Conservation (phyloP, 2,329 filamentous ascomycete genomes). For the Xylaria sp. region DNA sequence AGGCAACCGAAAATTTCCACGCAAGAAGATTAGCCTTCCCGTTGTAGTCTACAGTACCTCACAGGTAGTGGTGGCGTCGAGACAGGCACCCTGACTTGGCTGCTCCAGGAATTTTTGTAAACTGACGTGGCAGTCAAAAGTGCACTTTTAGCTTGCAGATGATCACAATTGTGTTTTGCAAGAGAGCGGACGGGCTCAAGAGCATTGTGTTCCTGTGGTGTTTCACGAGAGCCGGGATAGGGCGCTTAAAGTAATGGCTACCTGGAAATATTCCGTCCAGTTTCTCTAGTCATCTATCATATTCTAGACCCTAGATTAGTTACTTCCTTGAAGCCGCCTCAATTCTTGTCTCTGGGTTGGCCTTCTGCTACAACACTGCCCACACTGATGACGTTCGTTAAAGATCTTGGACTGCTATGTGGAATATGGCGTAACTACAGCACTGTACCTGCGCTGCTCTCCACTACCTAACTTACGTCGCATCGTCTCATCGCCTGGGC, state of each 20-base stretch:
- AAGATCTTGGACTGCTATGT: not conserved
- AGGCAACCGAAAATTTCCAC: not conserved
- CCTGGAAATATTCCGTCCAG: not conserved
- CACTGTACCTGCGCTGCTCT: not conserved
- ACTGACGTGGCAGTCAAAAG: not conserved
- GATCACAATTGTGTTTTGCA: not conserved
- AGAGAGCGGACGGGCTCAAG: not conserved
- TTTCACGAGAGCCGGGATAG: not conserved
- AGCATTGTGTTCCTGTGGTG: not conserved
- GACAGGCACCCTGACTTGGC: not conserved
- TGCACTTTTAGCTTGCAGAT: not conserved
- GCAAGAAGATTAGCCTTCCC: not conserved
- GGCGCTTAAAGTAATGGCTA: not conserved
- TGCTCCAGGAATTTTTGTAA: not conserved
- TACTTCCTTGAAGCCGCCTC: not conserved
- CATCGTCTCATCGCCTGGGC: not conserved
- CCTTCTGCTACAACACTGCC: not conserved
- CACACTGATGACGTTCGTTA: not conserved
- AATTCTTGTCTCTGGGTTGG: not conserved
- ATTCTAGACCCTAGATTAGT: not conserved
- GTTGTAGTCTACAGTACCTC: not conserved
- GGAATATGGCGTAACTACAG: not conserved
- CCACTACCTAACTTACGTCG: not conserved
- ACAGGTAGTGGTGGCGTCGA: not conserved
- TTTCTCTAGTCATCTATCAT: not conserved